Percentiles rank a stretch among this genome's conserved stretches.
phyloP scores from a whole-genome alignment of 345 rosid species.

The Eucalyptus coolabah region DNA sequence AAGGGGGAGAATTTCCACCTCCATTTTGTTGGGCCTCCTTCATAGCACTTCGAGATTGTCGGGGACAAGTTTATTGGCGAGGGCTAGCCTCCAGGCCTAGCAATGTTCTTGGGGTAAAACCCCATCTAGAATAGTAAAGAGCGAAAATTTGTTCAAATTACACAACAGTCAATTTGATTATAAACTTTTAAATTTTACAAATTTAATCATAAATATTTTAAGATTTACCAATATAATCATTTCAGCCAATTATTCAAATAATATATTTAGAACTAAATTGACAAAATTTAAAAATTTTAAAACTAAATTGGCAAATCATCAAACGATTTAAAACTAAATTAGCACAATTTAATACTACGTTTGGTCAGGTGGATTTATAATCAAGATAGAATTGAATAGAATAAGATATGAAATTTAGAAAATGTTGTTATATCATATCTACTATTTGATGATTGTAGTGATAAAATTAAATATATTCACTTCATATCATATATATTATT shows the following conservation, averaged over 20 bases:
- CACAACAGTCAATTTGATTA: fast-evolving
- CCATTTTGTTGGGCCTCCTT: not conserved
- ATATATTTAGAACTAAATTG: fast-evolving
- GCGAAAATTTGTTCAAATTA: fast-evolving
- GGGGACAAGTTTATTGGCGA: too few species aligned
- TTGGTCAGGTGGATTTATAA: fast-evolving
- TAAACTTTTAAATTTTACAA: fast-evolving
- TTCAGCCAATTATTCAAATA: fast-evolving
- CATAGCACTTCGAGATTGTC: not conserved
- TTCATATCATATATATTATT: fast-evolving
- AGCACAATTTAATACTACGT: fast-evolving
- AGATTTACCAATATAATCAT: fast-evolving
- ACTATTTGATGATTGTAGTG: fast-evolving
- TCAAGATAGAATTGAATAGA: fast-evolving
- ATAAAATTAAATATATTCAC: fast-evolving
- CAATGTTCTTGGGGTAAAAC: not conserved
- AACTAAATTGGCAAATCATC: not conserved
- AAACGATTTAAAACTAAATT: too few species aligned
- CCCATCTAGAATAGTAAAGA: too few species aligned
- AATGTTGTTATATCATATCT: too few species aligned
- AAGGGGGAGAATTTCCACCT: not conserved
- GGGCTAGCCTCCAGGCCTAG: not conserved
- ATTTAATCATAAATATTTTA: not conserved
- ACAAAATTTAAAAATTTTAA: not conserved
- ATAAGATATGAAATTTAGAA: too few species aligned